A percentile compares a stretch with the other conserved stretches of the same genome.
phyloP scores from a whole-genome alignment of 2,329 filamentous ascomycete species.

The Penicillium griseofulvum region DNA sequence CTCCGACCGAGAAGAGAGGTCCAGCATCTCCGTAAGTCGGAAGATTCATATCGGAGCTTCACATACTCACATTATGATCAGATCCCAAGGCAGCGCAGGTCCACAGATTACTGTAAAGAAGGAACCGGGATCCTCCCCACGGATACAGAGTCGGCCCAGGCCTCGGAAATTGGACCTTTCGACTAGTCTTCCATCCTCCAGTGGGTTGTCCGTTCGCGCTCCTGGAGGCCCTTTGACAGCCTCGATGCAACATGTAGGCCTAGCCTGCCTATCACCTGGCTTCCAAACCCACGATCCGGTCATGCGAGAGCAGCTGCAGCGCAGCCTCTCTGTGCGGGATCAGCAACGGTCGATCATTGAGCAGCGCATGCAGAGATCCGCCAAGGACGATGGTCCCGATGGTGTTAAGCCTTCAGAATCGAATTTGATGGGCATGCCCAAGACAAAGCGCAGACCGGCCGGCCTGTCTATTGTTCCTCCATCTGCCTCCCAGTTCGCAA shows the following conservation, averaged over 20 bases:
- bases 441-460: constrained; percentile 60
- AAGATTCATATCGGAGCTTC: not conserved
- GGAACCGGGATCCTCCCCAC: constrained; percentile 80
- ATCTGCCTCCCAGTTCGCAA: constrained; percentile 84
- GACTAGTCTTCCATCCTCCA: constrained; percentile 45
- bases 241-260: constrained; percentile 84
- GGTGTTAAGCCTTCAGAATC: constrained; percentile 55
- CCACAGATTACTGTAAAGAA: constrained; percentile 95
- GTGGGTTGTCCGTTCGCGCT: constrained; percentile 62
- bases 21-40: constrained; percentile 51
- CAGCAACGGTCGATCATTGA: constrained; percentile 96
- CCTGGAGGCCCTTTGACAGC: constrained; percentile 68
- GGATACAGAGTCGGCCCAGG: constrained; percentile 55
- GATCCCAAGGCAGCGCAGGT: constrained; percentile 44
- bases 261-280: constrained; percentile 91
- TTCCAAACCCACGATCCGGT: constrained; percentile 96
- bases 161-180: constrained; percentile 48
- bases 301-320: constrained; percentile 92
- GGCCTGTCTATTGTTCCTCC: constrained; percentile 94
- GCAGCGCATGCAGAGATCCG: constrained; percentile 81
- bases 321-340: constrained; percentile 88
- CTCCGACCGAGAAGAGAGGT: constrained; percentile 38
- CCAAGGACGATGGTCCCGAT: constrained; percentile 69
- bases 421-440: constrained; percentile 38
- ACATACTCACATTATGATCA: constrained; percentile 7